Percentiles rank a stretch among this genome's conserved stretches.
Conservation (phyloP, 2,329 filamentous ascomycete genomes). For the Cucurbitaria berberidis region DNA sequence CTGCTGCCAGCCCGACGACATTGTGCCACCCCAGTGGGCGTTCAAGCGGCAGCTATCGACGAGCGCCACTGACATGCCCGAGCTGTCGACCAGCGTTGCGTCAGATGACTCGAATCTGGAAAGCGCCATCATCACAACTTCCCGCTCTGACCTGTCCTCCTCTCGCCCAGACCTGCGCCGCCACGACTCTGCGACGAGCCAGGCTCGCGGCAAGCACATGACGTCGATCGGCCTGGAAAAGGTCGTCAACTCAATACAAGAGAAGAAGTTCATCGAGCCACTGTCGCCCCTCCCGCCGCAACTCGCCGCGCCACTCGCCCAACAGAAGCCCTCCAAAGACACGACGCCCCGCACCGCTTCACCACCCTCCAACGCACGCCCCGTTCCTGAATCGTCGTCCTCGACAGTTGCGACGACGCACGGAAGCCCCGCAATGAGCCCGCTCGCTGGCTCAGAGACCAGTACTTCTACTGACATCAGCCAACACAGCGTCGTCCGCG, state of each 20-base stretch:
- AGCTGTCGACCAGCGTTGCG: constrained; percentile 55
- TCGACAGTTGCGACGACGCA: constrained; percentile 61
- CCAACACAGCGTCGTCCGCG: constrained; percentile 76
- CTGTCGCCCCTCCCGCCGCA: constrained; percentile 56
- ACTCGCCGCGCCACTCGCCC: constrained; percentile 35
- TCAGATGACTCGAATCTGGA: constrained; percentile 52
- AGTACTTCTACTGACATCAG: constrained; percentile 68
- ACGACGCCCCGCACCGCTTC: constrained; percentile 52
- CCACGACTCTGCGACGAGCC: constrained; percentile 72
- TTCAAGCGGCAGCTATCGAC: constrained; percentile 39
- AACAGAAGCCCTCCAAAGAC: constrained; percentile 14
- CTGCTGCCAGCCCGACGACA: constrained; percentile 72
- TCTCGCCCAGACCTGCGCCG: constrained; percentile 70
- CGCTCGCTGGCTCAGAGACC: constrained; percentile 61
- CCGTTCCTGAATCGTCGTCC: constrained; percentile 64
- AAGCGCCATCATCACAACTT: constrained; percentile 53
- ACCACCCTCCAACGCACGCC: constrained; percentile 51
- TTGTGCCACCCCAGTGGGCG: constrained; percentile 41
- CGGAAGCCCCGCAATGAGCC: constrained; percentile 49
- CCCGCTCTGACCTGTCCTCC: constrained; percentile 57
- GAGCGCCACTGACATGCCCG: constrained; percentile 46
- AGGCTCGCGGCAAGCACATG: constrained; percentile 82
- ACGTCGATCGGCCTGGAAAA: constrained; percentile 92
- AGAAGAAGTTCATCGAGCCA: constrained; percentile 73
- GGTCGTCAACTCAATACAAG: constrained; percentile 90